Conservation (phyloP, 495 filamentous ascomycete genomes). For the Pyronema domesticum region DNA sequence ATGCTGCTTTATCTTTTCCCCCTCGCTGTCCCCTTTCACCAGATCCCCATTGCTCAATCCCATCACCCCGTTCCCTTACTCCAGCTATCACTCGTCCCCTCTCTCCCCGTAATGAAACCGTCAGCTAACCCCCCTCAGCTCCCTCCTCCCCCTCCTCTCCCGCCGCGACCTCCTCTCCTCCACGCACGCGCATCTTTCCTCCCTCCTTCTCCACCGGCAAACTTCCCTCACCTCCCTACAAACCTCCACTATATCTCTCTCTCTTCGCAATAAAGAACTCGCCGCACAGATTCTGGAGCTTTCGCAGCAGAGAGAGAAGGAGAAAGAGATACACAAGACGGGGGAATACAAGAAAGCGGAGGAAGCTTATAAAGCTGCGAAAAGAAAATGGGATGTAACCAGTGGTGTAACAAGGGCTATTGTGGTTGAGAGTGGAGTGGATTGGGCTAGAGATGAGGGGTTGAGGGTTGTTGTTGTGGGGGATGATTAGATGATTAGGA, state of each 20-base stretch:
- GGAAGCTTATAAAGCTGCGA: slow-evolving; percentile 8
- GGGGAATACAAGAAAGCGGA: slow-evolving; percentile 9
- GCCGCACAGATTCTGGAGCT: slow-evolving; percentile 9
- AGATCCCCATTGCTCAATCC: no score
- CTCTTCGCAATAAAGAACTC: slow-evolving; percentile 1
- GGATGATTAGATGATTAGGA: slow-evolving; percentile 18
- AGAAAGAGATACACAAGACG: slow-evolving; percentile 4
- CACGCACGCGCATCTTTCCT: slow-evolving; percentile 21
- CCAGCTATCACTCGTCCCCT: not conserved
- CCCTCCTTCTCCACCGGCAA: slow-evolving; percentile 9
- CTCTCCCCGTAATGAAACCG: slow-evolving; percentile 1
- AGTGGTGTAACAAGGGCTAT: slow-evolving; percentile 19
- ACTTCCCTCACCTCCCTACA: not conserved
- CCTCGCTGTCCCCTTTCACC: no score
- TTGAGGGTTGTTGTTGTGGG: slow-evolving; percentile 55
- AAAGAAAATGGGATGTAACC: slow-evolving; percentile 20
- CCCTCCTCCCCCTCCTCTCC: slow-evolving; percentile 16
- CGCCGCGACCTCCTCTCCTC: slow-evolving; percentile 20
- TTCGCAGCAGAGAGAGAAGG: slow-evolving; percentile 9
- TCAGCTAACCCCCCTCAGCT: slow-evolving; percentile 3
- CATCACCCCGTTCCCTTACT: not conserved
- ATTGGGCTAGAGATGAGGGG: slow-evolving; percentile 58
- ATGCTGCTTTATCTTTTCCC: no score
- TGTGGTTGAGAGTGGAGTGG: slow-evolving; percentile 64
- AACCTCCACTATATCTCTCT: not conserved